These are phyloP conservation scores for Candida sithepensis DNA, from an alignment of 805 yeast species.

Conservation along the genomic window DNA sequence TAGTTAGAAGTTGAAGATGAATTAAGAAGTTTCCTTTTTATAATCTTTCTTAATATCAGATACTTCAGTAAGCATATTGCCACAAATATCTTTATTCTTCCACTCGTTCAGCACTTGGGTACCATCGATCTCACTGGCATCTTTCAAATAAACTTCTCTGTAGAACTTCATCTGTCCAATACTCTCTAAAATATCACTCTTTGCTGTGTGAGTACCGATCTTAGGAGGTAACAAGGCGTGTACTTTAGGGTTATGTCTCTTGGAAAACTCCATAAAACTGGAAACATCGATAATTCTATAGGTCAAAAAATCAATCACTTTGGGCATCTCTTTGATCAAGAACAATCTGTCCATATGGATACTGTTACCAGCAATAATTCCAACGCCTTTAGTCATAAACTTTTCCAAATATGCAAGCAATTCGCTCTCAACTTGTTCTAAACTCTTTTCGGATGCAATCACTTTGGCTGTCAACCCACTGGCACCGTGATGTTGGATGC, in stretches of 20 bases:
- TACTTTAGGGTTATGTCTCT: constrained; percentile 69
- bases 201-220: constrained; percentile 77
- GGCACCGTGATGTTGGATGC: constrained; percentile 72
- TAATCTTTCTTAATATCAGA: background rate
- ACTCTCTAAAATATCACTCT: constrained; percentile 83
- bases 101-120: background rate
- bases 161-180: constrained; percentile 81
- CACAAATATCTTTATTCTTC: constrained; percentile 1
- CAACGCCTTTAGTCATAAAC: constrained; percentile 53
- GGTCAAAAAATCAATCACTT: constrained; percentile 52
- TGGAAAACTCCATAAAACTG: constrained; percentile 75
- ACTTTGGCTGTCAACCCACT: constrained; percentile 78
- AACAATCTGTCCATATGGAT: constrained; percentile 89
- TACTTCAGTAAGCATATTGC: background rate
- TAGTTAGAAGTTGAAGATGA: too few species aligned
- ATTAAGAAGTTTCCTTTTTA: background rate
- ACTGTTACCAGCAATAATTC: constrained; percentile 85
- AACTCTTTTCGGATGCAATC: constrained; percentile 48
- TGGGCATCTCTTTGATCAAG: constrained; percentile 80
- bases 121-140: constrained; percentile 15
- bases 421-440: constrained; percentile 61
- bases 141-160: constrained; percentile 54
- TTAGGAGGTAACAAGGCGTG: constrained; percentile 60
- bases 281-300: constrained; percentile 91
- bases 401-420: constrained; percentile 57